Evolutionary conservation across 257 asterid genomes (phyloP).

Genomic region (Rehmannia glutinosa): DNA sequence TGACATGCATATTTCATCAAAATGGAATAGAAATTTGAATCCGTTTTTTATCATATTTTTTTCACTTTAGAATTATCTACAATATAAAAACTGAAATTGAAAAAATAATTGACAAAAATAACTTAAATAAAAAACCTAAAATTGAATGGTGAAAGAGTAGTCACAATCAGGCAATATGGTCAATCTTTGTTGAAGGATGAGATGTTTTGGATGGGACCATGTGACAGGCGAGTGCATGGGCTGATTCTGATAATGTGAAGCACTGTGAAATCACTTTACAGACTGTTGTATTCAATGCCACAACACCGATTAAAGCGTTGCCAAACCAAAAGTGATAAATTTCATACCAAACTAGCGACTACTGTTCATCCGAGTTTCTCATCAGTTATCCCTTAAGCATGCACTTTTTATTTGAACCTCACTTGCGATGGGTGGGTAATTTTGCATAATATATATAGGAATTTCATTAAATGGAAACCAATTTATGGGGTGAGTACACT

Average conservation of each 20-base stretch:
- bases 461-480: too few species aligned
- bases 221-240: neutral
- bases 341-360: too few species aligned
- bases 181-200: constrained; percentile 26
- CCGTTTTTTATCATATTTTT: too few species aligned
- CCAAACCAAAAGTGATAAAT: neutral
- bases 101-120: neutral
- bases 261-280: constrained; percentile 24
- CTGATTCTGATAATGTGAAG: neutral
- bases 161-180: constrained; percentile 37
- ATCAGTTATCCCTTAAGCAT: too few species aligned
- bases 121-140: neutral
- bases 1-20: too few species aligned
- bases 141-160: constrained; percentile 17
- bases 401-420: too few species aligned
- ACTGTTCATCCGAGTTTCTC: too few species aligned
- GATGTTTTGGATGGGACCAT: constrained; percentile 1
- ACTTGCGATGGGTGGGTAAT: too few species aligned
- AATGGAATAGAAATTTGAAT: too few species aligned
- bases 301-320: constrained; percentile 19
- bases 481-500: too few species aligned
- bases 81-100: neutral
- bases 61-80: too few species aligned
- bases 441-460: too few species aligned
- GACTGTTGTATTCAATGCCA: constrained; percentile 28